phyloP scores from a whole-genome alignment of 805 yeast genomes.

The Wickerhamia fluorescens region DNA sequence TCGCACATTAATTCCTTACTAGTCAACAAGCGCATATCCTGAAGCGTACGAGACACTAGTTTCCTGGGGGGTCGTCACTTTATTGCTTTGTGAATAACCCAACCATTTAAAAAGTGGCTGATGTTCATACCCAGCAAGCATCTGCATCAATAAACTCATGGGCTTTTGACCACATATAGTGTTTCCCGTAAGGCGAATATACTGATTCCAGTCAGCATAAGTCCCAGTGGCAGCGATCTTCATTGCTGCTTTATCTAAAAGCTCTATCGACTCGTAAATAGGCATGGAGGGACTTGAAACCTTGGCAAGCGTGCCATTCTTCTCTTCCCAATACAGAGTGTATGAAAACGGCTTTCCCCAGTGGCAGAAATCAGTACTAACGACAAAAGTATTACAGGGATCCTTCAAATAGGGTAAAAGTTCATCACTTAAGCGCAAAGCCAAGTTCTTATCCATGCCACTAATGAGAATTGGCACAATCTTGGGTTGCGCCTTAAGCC shows the following conservation, averaged over 20 bases:
- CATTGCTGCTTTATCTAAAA: slow-evolving; percentile 69
- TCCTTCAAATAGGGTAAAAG: slow-evolving; percentile 50
- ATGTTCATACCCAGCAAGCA: slow-evolving; percentile 44
- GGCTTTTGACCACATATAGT: slow-evolving; percentile 94
- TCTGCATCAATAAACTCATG: slow-evolving; percentile 51
- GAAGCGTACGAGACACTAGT: slow-evolving; percentile 91
- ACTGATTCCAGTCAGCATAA: slow-evolving; percentile 54
- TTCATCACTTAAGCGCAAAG: slow-evolving; percentile 37
- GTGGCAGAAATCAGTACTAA: slow-evolving; percentile 92
- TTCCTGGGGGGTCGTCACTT: slow-evolving; percentile 42
- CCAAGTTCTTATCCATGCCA: slow-evolving; percentile 41
- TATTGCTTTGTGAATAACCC: slow-evolving; percentile 72
- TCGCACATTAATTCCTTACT: too few species aligned
- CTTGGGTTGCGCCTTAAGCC: slow-evolving; percentile 32
- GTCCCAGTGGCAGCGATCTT: slow-evolving; percentile 48
- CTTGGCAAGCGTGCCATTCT: not conserved
- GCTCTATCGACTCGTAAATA: slow-evolving; percentile 67
- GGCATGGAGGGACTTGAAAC: slow-evolving; percentile 24
- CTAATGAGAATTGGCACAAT: slow-evolving; percentile 82
- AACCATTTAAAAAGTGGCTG: slow-evolving; percentile 54
- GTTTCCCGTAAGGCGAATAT: slow-evolving; percentile 66
- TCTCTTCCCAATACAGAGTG: slow-evolving; percentile 24
- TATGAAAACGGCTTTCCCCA: slow-evolving; percentile 58
- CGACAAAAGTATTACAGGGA: slow-evolving; percentile 57
- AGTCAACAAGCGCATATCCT: slow-evolving; percentile 64